Evolutionary conservation across 306 rosid genomes (phyloP).

Genomic region (Cucurbita pepo): DNA sequence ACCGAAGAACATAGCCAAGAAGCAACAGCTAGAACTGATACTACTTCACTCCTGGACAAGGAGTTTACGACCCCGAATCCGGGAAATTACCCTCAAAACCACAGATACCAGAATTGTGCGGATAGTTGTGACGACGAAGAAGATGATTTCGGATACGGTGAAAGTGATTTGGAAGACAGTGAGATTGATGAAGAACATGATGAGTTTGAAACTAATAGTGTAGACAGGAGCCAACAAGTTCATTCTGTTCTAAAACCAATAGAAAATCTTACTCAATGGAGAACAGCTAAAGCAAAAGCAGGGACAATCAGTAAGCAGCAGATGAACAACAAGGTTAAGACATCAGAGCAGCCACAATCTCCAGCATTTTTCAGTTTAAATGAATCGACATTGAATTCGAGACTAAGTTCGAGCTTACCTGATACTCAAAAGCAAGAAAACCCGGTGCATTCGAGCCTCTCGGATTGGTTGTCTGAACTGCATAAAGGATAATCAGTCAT

Average conservation of each 20-base stretch:
- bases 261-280: constrained; percentile 79
- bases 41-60: constrained; percentile 11
- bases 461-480: constrained; percentile 41
- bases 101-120: constrained; percentile 58
- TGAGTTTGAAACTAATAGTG: neutral
- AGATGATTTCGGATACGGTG: constrained; percentile 28
- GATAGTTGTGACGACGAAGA: constrained; percentile 45
- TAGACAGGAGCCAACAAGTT: constrained; percentile 12
- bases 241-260: constrained; percentile 64
- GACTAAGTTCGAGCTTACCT: constrained; percentile 21
- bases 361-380: constrained; percentile 10
- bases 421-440: constrained; percentile 45
- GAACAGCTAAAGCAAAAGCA: constrained; percentile 63
- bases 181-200: constrained; percentile 20
- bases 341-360: constrained; percentile 10
- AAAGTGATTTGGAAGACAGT: constrained; percentile 33
- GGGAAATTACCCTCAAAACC: constrained; percentile 31
- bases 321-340: constrained; percentile 48
- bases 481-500: neutral
- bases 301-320: constrained; percentile 26
- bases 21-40: constrained; percentile 7
- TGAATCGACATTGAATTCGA: constrained; percentile 12
- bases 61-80: constrained; percentile 8
- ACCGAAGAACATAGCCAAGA: constrained; percentile 8
- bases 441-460: constrained; percentile 60